phyloP scores from a whole-genome alignment of 306 rosid species.

The Prunus fruticosa region DNA sequence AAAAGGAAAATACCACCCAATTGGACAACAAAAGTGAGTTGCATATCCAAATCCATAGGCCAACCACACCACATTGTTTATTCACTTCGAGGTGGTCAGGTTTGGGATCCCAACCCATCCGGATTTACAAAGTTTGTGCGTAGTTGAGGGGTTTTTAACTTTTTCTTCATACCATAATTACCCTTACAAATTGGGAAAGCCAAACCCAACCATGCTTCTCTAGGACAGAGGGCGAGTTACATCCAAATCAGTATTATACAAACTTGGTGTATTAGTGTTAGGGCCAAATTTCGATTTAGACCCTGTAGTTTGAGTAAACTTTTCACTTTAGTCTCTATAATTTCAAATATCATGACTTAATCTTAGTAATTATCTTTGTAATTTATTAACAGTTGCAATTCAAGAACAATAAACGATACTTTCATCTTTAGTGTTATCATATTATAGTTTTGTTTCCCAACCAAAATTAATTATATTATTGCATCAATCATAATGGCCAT shows the following conservation, averaged over 20 bases:
- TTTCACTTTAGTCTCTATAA: too few relatives aligned
- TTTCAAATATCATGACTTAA: too few relatives aligned
- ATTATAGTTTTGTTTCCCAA: too few relatives aligned
- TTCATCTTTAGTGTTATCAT: neutral
- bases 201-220: constrained; percentile 7
- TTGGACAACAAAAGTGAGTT: constrained; percentile 53
- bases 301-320: too few relatives aligned
- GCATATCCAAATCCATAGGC: constrained; percentile 51
- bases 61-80: constrained; percentile 45
- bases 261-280: too few relatives aligned
- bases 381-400: too few relatives aligned
- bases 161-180: constrained; percentile 20
- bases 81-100: constrained; percentile 47
- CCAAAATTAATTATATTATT: neutral
- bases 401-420: too few relatives aligned
- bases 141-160: neutral
- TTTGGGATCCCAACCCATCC: constrained; percentile 64
- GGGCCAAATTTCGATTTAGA: too few relatives aligned
- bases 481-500: too few relatives aligned
- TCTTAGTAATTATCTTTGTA: too few relatives aligned
- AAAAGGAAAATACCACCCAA: constrained; percentile 44
- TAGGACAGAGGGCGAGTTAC: neutral
- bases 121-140: constrained; percentile 3
- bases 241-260: neutral
- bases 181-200: constrained; percentile 38